phyloP scores from a whole-genome alignment of 331 rosid species.

The Phaseolus coccineus region DNA sequence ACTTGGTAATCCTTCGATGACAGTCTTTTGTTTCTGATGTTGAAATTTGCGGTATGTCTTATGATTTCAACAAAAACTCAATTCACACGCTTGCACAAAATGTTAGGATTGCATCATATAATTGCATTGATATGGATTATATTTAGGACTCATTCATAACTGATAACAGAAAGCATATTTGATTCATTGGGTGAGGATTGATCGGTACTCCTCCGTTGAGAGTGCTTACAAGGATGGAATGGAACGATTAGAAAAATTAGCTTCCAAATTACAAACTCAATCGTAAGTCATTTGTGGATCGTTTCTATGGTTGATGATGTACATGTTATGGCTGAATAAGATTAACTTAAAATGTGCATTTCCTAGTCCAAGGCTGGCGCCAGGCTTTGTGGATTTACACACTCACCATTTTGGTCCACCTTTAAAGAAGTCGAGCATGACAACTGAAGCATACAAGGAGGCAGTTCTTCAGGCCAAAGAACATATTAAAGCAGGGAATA shows the following conservation, averaged over 20 bases:
- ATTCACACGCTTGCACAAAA: not conserved
- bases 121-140: conserved; percentile 18
- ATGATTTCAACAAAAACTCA: conserved; percentile 4
- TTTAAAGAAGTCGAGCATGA: conserved; percentile 78
- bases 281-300: conserved; percentile 59
- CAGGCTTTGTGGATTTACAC: conserved; percentile 71
- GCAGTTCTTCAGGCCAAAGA: conserved; percentile 86
- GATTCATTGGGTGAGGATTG: conserved; percentile 89
- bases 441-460: conserved; percentile 71
- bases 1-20: not conserved
- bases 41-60: not conserved
- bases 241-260: conserved; percentile 58
- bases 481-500: conserved; percentile 90
- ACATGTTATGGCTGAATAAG: conserved; percentile 26
- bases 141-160: conserved; percentile 15
- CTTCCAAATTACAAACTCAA: conserved; percentile 70
- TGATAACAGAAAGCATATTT: conserved; percentile 75
- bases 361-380: conserved; percentile 78
- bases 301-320: conserved; percentile 12
- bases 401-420: conserved; percentile 76
- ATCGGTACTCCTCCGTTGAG: conserved; percentile 73
- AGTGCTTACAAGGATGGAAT: conserved; percentile 82
- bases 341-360: conserved; percentile 21
- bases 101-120: not conserved
- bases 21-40: conserved; percentile 5